Evolutionary conservation across 371 early-diverging fungal species (phyloP), one percentile per base, ranked within the genome.

Genomic region (Cokeromyces recurvatus): DNA sequence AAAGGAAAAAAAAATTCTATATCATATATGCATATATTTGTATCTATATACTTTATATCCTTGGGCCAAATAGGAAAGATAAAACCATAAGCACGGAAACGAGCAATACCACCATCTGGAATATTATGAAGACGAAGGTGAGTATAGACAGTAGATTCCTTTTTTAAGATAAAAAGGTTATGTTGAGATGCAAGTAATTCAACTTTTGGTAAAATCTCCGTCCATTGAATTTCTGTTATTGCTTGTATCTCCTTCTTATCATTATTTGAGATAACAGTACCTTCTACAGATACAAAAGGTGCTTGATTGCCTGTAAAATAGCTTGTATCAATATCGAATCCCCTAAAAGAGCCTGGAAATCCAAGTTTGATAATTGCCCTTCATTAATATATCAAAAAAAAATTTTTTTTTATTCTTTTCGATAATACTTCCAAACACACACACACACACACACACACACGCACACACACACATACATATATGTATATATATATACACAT

Each of bases 21-120:
- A 25, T 15, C 27, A 29, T 15, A 11, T 23, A 42, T 29, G 31
- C 23, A 19, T 11, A 27, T 32, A 32, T 17, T 10, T 39, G 15
- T 11, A 35, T 7, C 15, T 16, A 47, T 70, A 61, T 62, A 74
- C 74, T 56, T 55, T 14, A 40, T 44, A 24, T 77, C 57, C 49
- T 68, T 58, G 57, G 82, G 78, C 79, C 80, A 80, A 52, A 79
- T 66, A 48, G 87, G 85, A 24, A 67, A 61, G 23, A 94, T 89
- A 20, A 74, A 71, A n/a, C 95, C 95, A 56, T 84, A 90, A 38
- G 85, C 89, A 34, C 95, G 80, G 64, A 92, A 82, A 29, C 95
- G 87, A 38, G 82, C 81, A 57, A 94, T 85, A 43, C 94, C 95
- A 32, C 95, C 95, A 63, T 95, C 95, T 4, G 95, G 95, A 60